Evolutionary conservation across 352 stramenopile species (phyloP), one percentile per base, ranked within the genome.

Genomic region (Pythium dissimile): DNA sequence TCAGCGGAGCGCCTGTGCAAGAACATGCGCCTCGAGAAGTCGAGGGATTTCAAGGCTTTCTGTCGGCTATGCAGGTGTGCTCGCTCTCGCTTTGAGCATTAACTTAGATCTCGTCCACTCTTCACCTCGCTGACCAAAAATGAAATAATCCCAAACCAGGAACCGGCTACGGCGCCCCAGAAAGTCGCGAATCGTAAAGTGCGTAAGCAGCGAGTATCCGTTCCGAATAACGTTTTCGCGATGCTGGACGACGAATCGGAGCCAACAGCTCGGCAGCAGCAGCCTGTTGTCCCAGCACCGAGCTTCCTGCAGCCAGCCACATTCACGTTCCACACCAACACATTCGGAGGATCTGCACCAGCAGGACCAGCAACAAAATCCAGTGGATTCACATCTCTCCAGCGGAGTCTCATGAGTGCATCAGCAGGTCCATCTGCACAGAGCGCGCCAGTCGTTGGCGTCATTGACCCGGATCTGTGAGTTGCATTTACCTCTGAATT

Each of bases 391-490:
- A 68, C 60, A 2, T 68, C 60, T 18, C 46, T 68, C 8, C 60
- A 68, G 26, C 53, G 48, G 9, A 63, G 53, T 32, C 37, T 68
- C 20, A 9, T 68, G n/a, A 53, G 39, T 12, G 13, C 23, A 9
- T 44, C 46, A 1, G 51, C 48, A 0, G 31, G 49, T 18, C 6
- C 49, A 18, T 24, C 57, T 3, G 44, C 37, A 21, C 26, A 28
- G 5, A 41, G 47, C 32, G 20, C 26, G 49, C 47, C 12, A n/a
- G 26, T 61, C 59, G 5, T 41, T 52, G 20, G 32, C 50, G 73
- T 69, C 6, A 85, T 89, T 15, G 77, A 92, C 31, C 75, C 75
- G 1, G 77, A 92, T 53, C 74, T 92, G 68, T 89, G 73, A 62
- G 9, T 50, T 43, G 24, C 27, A 30, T 34, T 20, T 15, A 13